These are phyloP conservation scores for Ammopiptanthus mongolicus DNA, from an alignment of 306 rosid genomes.

Conservation along the genomic window DNA sequence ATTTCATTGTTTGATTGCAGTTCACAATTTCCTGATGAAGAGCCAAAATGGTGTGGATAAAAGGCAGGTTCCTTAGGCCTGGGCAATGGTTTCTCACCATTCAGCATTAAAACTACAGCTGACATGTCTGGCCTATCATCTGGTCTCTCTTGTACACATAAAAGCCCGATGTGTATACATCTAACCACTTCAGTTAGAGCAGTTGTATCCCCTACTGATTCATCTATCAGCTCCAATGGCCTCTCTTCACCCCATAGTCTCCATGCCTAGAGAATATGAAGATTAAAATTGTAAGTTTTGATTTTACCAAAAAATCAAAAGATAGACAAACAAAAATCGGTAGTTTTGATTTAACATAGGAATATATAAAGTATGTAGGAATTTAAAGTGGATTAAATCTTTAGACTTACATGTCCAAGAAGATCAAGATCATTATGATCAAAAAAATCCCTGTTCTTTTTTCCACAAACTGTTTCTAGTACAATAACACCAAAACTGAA, in stretches of 20 bases:
- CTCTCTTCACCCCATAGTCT: conserved; percentile 29
- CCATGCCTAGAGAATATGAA: conserved; percentile 28
- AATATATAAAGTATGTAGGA: not conserved
- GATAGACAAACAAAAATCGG: not conserved
- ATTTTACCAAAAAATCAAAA: not conserved
- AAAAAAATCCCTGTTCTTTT: conserved; percentile 33
- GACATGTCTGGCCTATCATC: conserved; percentile 38
- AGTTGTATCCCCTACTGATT: not conserved
- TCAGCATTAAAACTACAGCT: conserved; percentile 28
- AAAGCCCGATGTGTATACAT: conserved; percentile 27
- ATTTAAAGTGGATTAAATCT: not conserved
- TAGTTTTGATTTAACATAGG: not conserved
- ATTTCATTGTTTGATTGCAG: conserved; percentile 17
- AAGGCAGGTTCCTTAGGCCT: conserved; percentile 32
- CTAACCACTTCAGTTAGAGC: conserved; percentile 10
- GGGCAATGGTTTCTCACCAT: conserved; percentile 33
- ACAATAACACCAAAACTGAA: conserved; percentile 56
- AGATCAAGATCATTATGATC: conserved; percentile 34
- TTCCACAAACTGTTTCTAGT: conserved; percentile 47
- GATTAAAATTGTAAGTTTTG: not conserved
- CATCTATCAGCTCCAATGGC: conserved; percentile 25
- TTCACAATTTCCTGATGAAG: conserved; percentile 14
- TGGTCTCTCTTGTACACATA: conserved; percentile 41
- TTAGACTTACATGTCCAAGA: conserved; percentile 47
- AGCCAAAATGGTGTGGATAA: conserved; percentile 24